phyloP scores from a whole-genome alignment of 352 stramenopile species.

The Phytophthora palmivora region DNA sequence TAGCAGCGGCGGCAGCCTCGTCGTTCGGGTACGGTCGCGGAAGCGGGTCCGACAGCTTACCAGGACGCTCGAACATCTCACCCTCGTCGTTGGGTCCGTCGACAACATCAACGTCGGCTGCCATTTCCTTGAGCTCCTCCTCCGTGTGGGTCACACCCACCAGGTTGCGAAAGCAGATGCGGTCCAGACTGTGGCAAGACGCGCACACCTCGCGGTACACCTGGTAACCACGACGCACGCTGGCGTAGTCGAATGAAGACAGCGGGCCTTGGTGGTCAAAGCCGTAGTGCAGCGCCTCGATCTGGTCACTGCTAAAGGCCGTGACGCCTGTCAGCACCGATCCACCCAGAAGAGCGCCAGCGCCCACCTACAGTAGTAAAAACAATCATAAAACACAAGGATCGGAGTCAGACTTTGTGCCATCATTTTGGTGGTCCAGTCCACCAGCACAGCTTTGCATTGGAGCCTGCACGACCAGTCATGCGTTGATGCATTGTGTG shows the following conservation, averaged over 20 bases:
- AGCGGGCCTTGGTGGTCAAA: conserved; percentile 89
- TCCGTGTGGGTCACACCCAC: conserved; percentile 97
- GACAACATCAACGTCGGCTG: conserved; percentile 95
- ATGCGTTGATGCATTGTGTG: too few species aligned
- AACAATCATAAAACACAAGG: conserved; percentile 23
- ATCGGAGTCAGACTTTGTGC: conserved; percentile 13
- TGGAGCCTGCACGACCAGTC: background rate
- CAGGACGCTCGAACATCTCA: conserved; percentile 99
- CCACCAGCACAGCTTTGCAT: conserved; percentile 2
- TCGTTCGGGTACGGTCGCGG: conserved; percentile 98
- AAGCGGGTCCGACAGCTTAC: conserved; percentile 96
- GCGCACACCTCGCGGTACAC: conserved; percentile 99
- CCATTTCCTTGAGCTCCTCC: conserved; percentile 91
- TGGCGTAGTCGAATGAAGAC: conserved; percentile 92
- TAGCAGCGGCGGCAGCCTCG: conserved; percentile 96
- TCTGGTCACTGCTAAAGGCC: conserved; percentile 87
- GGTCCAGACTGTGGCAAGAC: conserved; percentile 97
- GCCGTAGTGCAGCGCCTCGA: conserved; percentile 88
- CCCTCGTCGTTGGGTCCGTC: conserved; percentile 98
- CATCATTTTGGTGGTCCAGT: conserved; percentile 80
- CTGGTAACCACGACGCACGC: conserved; percentile 98
- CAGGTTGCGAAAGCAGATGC: conserved; percentile 98
- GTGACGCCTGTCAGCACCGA: conserved; percentile 85
- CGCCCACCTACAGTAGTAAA: conserved; percentile 56
- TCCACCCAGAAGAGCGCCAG: conserved; percentile 69